phyloP scores from a whole-genome alignment of 2,329 filamentous ascomycete species.

The Cyphellophora europaea region DNA sequence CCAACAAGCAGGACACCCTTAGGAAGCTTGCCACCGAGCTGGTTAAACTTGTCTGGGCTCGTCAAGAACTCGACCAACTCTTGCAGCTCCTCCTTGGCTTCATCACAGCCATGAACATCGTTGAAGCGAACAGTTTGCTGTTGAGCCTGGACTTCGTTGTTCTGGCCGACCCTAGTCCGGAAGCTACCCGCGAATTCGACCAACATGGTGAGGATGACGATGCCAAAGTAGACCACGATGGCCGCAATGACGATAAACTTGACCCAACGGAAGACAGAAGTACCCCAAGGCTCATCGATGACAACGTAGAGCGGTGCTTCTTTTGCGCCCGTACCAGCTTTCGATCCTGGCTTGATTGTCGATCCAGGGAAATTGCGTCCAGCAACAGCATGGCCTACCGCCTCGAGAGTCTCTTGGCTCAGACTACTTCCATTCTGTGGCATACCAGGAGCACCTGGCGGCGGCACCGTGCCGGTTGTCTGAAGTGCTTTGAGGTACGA shows the following conservation, averaged over 20 bases:
- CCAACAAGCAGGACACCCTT: slow-evolving; percentile 94
- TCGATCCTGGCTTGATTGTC: slow-evolving; percentile 38
- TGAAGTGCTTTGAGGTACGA: slow-evolving; percentile 70
- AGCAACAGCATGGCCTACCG: slow-evolving; percentile 72
- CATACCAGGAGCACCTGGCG: slow-evolving; percentile 13
- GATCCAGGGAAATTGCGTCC: slow-evolving; percentile 61
- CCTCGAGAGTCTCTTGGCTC: slow-evolving; percentile 58
- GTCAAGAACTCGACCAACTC: slow-evolving; percentile 94
- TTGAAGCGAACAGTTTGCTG: slow-evolving; percentile 83
- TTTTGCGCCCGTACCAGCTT: slow-evolving; percentile 57
- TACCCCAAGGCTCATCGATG: slow-evolving; percentile 78
- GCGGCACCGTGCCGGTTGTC: slow-evolving; percentile 39
- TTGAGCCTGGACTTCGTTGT: slow-evolving; percentile 83
- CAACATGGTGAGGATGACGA: slow-evolving; percentile 71
- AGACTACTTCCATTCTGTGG: slow-evolving; percentile 25
- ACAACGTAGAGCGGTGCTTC: slow-evolving; percentile 88
- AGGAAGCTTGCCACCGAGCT: slow-evolving; percentile 88
- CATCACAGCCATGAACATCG: slow-evolving; percentile 94
- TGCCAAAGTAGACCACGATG: slow-evolving; percentile 66
- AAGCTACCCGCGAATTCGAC: slow-evolving; percentile 71
- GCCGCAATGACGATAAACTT: slow-evolving; percentile 75
- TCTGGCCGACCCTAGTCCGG: slow-evolving; percentile 54
- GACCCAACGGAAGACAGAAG: slow-evolving; percentile 78
- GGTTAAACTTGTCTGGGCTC: slow-evolving; percentile 86
- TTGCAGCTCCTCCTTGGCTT: slow-evolving; percentile 95